These are phyloP conservation scores for Albizia julibrissin DNA, from an alignment of 306 rosid genomes.

Conservation along the genomic window DNA sequence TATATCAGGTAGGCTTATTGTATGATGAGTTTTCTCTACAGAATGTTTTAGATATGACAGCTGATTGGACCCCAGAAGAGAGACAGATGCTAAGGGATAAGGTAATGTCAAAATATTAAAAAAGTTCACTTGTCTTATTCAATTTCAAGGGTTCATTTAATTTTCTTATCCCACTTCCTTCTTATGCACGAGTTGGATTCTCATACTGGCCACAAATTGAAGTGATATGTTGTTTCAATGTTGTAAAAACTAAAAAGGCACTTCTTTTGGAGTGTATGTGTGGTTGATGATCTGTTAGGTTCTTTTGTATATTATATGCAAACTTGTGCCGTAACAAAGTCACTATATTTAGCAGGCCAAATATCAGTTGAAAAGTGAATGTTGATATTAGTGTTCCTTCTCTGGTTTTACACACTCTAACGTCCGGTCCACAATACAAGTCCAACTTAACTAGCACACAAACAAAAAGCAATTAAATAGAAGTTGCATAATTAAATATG, in stretches of 20 bases:
- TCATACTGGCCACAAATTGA: background rate
- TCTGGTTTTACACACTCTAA: background rate
- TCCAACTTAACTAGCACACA: background rate
- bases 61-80: slow-evolving; percentile 92
- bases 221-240: background rate
- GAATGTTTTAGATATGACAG: slow-evolving; percentile 74
- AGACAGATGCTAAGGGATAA: slow-evolving; percentile 88
- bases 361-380: slow-evolving; percentile 11
- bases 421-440: background rate
- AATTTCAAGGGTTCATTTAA: background rate
- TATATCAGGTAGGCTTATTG: slow-evolving; percentile 84
- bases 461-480: background rate
- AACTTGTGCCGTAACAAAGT: background rate
- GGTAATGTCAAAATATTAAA: slow-evolving; percentile 46
- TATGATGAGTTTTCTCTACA: slow-evolving; percentile 88
- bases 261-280: background rate
- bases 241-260: background rate
- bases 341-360: background rate
- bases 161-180: background rate
- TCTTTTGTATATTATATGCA: background rate
- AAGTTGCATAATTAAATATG: background rate
- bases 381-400: background rate
- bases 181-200: background rate
- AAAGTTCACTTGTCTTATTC: slow-evolving; percentile 23
- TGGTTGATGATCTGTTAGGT: background rate